Conservation (phyloP, 345 rosid species). For the Acer yangbiense region DNA sequence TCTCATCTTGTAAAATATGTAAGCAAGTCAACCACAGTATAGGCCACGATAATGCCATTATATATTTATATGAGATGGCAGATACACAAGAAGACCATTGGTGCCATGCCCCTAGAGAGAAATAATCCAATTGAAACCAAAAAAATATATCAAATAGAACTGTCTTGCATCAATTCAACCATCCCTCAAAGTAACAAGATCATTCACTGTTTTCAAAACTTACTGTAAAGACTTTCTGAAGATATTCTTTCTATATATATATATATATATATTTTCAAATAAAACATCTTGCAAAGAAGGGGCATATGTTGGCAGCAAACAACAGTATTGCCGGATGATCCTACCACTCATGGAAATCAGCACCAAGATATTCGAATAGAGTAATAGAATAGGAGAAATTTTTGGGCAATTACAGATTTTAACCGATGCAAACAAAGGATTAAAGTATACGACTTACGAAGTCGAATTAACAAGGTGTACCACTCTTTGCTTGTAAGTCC, state of each 20-base stretch:
- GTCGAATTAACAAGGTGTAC: constrained; percentile 99
- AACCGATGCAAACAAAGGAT: constrained; percentile 4
- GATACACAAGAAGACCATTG: background rate
- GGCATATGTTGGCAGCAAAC: background rate
- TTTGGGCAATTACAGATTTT: background rate
- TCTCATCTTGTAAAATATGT: too few species aligned
- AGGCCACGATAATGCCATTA: background rate
- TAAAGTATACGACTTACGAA: constrained; percentile 56
- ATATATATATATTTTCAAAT: background rate
- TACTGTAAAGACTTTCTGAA: background rate
- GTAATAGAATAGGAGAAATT: background rate
- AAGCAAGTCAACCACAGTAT: background rate
- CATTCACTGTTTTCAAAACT: constrained; percentile 5
- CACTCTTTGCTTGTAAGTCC: constrained; percentile 93
- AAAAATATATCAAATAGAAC: background rate
- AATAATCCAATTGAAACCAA: background rate
- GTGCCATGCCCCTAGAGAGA: background rate
- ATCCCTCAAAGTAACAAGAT: background rate
- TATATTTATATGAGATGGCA: background rate
- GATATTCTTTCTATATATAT: background rate
- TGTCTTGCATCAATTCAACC: constrained; percentile 1
- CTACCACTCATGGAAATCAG: background rate
- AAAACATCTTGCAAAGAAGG: background rate
- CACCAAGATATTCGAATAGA: background rate
- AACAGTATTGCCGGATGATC: background rate